A percentile compares a stretch with the other conserved stretches of the same genome.
phyloP scores from a whole-genome alignment of 2,329 filamentous ascomycete genomes.

The Paecilomyces formosus region DNA sequence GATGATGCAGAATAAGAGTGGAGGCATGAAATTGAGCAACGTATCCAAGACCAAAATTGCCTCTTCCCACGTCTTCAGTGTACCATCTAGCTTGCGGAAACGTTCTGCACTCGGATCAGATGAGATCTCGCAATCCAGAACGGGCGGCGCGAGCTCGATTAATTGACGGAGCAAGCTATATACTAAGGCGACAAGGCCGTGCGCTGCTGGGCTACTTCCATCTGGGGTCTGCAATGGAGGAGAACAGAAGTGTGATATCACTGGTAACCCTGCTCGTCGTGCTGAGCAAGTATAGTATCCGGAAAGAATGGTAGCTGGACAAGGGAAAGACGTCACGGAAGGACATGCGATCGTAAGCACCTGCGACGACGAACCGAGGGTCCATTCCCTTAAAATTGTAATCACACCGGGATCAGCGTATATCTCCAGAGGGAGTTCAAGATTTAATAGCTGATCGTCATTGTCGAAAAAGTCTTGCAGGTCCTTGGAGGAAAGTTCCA shows the following conservation, averaged over 20 bases:
- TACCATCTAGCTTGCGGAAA: constrained; percentile 26
- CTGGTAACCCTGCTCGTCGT: constrained; percentile 21
- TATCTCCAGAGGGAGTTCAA: constrained; percentile 20
- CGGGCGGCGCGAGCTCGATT: constrained; percentile 27
- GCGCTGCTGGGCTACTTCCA: constrained; percentile 18
- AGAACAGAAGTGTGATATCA: constrained; percentile 31
- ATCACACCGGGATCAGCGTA: constrained; percentile 19
- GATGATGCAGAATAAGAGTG: constrained; percentile 28
- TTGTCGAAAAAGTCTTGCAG: constrained; percentile 29
- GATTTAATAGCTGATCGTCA: constrained; percentile 24
- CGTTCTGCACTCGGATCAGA: constrained; percentile 28
- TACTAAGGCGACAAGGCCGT: constrained; percentile 27
- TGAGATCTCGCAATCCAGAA: constrained; percentile 26
- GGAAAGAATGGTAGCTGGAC: constrained; percentile 23
- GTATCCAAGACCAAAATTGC: constrained; percentile 29
- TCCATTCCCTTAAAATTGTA: constrained; percentile 26
- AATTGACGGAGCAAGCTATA: constrained; percentile 33
- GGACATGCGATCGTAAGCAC: constrained; percentile 24
- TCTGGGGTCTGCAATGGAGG: constrained; percentile 12
- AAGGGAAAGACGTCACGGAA: constrained; percentile 16
- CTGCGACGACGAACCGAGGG: constrained; percentile 23
- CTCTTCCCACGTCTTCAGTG: constrained; percentile 26
- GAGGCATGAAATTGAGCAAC: constrained; percentile 26
- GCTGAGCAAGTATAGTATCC: constrained; percentile 25
- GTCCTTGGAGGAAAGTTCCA: constrained; percentile 27